A percentile compares a stretch with the other conserved stretches of the same genome.
Conservation (phyloP, 2,329 filamentous ascomycete genomes). For the Fusarium tjaetaba region DNA sequence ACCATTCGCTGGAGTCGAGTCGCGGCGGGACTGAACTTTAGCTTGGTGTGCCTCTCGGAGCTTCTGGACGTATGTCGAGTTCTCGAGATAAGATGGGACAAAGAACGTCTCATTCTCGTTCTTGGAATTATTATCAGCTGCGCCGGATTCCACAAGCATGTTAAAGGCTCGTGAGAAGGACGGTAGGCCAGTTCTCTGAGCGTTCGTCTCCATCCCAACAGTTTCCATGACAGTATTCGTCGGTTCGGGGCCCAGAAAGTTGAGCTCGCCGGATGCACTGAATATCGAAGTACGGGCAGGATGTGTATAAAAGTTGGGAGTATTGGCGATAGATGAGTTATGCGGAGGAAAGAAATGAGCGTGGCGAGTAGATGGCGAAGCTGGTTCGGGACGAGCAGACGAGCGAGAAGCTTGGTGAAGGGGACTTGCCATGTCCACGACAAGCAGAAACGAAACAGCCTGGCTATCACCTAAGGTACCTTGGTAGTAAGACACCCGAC, state of each 20-base stretch:
- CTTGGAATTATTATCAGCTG: slow-evolving; percentile 40
- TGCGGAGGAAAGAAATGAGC: slow-evolving; percentile 26
- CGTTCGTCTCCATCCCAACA: slow-evolving; percentile 45
- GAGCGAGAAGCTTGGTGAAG: slow-evolving; percentile 39
- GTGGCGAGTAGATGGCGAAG: slow-evolving; percentile 34
- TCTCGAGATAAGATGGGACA: slow-evolving; percentile 82
- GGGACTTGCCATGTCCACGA: slow-evolving; percentile 41
- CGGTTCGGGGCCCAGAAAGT: slow-evolving; percentile 25
- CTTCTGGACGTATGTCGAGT: slow-evolving; percentile 80
- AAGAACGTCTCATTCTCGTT: slow-evolving; percentile 68
- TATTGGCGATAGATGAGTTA: slow-evolving; percentile 20
- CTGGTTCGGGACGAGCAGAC: slow-evolving; percentile 34
- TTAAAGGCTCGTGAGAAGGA: slow-evolving; percentile 65
- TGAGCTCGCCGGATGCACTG: slow-evolving; percentile 56
- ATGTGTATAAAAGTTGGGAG: slow-evolving; percentile 43
- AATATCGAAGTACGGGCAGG: slow-evolving; percentile 55
- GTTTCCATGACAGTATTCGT: slow-evolving; percentile 45
- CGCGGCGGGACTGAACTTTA: slow-evolving; percentile 63
- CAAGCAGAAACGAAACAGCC: slow-evolving; percentile 8
- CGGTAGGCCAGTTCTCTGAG: slow-evolving; percentile 50
- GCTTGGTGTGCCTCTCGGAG: slow-evolving; percentile 76
- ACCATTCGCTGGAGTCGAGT: slow-evolving; percentile 48
- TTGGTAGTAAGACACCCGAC: slow-evolving; percentile 3
- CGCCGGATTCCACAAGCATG: slow-evolving; percentile 54
- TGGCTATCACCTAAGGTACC: not conserved